Evolutionary conservation across 805 yeast genomes (phyloP).

Genomic region (Starmerella davenportii): DNA sequence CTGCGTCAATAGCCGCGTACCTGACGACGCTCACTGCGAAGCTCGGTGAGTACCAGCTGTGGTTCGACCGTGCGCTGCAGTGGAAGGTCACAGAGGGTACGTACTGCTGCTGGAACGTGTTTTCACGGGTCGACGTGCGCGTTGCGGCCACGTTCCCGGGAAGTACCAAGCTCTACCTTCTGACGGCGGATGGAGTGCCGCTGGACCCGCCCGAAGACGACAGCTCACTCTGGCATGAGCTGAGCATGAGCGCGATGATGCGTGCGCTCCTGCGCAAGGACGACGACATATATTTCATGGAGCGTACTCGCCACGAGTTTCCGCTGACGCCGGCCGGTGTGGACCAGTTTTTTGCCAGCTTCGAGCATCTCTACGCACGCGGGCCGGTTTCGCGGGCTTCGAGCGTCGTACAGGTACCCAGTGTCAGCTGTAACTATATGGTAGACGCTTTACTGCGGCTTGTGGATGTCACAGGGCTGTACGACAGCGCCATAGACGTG

Average conservation of each 20-base stretch:
- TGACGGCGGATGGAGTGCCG: constrained; percentile 14
- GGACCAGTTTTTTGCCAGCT: constrained; percentile 39
- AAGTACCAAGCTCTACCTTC: constrained; percentile 24
- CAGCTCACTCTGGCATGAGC: constrained; percentile 27
- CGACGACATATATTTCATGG: constrained; percentile 55
- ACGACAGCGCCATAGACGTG: constrained; percentile 41
- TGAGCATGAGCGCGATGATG: constrained; percentile 52
- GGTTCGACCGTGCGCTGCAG: constrained; percentile 46
- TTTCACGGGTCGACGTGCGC: constrained; percentile 55
- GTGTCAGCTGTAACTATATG: constrained; percentile 44
- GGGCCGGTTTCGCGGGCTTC: constrained; percentile 53
- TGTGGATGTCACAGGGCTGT: constrained; percentile 47
- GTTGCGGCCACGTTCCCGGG: constrained; percentile 44
- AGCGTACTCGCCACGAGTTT: constrained; percentile 70
- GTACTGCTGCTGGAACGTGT: constrained; percentile 47
- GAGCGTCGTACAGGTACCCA: constrained; percentile 53
- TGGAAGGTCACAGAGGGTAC: constrained; percentile 29
- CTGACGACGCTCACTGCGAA: constrained; percentile 30
- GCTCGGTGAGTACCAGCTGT: constrained; percentile 39
- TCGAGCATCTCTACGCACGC: constrained; percentile 44
- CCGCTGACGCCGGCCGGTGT: constrained; percentile 39
- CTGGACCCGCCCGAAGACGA: constrained; percentile 24
- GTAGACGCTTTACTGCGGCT: constrained; percentile 56
- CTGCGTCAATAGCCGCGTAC: constrained; percentile 40
- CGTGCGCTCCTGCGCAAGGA: constrained; percentile 65